Percentiles rank a stretch among this genome's conserved stretches.
phyloP scores from a whole-genome alignment of 441 rosid species.

The Gossypium schwendimanii region DNA sequence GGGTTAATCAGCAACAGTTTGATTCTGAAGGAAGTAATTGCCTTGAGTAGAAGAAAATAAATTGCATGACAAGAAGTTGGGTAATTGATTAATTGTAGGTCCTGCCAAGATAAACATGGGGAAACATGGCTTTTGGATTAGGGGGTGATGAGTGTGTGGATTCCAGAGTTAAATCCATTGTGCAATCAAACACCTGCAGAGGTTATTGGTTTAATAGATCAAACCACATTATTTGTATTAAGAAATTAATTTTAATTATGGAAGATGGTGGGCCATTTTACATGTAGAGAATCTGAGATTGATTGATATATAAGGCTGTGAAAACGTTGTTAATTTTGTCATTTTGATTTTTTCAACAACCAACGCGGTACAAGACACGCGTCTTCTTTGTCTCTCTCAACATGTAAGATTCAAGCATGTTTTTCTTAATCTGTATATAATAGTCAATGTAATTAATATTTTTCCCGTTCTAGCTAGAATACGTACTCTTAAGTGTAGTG shows the following conservation, averaged over 20 bases:
- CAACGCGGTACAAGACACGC: constrained; percentile 11
- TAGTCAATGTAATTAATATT: too few relatives aligned
- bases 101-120: not conserved
- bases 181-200: constrained; percentile 14
- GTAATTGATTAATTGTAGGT: constrained; percentile 3
- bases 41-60: constrained; percentile 8
- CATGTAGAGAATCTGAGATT: constrained; percentile 9
- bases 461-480: too few relatives aligned
- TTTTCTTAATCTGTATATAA: not conserved
- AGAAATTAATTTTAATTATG: not conserved
- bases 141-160: constrained; percentile 10
- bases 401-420: not conserved
- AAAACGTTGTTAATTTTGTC: not conserved
- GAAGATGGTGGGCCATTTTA: constrained; percentile 10
- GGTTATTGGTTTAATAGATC: not conserved
- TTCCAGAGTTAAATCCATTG: constrained; percentile 18
- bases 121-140: constrained; percentile 14
- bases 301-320: not conserved
- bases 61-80: not conserved
- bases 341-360: not conserved
- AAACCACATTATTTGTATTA: too few relatives aligned
- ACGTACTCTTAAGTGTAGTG: too few relatives aligned
- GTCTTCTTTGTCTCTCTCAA: constrained; percentile 3
- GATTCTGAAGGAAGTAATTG: not conserved
- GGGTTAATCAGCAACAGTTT: not conserved